Conservation (phyloP, 306 rosid species). For the Canavalia ensiformis region DNA sequence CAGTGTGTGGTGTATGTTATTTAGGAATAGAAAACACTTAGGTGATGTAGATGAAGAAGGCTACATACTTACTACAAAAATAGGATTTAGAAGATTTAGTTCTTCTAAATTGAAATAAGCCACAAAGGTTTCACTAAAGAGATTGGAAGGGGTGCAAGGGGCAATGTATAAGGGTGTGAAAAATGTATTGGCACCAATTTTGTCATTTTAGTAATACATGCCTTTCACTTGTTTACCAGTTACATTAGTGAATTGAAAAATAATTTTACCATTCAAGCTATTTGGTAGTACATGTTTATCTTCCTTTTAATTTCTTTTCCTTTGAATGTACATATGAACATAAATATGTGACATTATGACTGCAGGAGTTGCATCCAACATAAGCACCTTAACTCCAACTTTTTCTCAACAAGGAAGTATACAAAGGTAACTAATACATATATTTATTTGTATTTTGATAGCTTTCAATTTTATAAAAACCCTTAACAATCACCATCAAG, state of each 20-base stretch:
- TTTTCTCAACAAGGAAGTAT: slow-evolving; percentile 5
- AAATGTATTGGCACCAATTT: neutral
- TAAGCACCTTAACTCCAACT: slow-evolving; percentile 1
- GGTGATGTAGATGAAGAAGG: slow-evolving; percentile 27
- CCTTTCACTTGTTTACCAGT: slow-evolving; percentile 32
- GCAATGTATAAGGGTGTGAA: slow-evolving; percentile 48
- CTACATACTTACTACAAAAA: slow-evolving; percentile 6
- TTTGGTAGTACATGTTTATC: slow-evolving; percentile 13
- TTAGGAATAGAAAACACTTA: neutral
- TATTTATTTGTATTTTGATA: slow-evolving; percentile 23
- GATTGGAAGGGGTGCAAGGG: slow-evolving; percentile 62
- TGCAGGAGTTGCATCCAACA: slow-evolving; percentile 20
- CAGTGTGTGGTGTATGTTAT: slow-evolving; percentile 26
- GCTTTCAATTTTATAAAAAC: slow-evolving; percentile 34
- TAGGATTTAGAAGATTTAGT: neutral
- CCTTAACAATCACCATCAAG: slow-evolving; percentile 54
- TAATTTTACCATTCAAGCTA: neutral
- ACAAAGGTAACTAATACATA: slow-evolving; percentile 1
- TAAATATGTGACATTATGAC: neutral
- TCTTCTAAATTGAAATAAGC: slow-evolving; percentile 57
- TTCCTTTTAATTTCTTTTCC: neutral
- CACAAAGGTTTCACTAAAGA: slow-evolving; percentile 52
- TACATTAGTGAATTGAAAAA: slow-evolving; percentile 19
- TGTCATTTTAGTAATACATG: slow-evolving; percentile 13
- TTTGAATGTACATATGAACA: slow-evolving; percentile 28